Evolutionary conservation across 371 early-diverging fungal species (phyloP).

Genomic region (Massospora cicadina): DNA sequence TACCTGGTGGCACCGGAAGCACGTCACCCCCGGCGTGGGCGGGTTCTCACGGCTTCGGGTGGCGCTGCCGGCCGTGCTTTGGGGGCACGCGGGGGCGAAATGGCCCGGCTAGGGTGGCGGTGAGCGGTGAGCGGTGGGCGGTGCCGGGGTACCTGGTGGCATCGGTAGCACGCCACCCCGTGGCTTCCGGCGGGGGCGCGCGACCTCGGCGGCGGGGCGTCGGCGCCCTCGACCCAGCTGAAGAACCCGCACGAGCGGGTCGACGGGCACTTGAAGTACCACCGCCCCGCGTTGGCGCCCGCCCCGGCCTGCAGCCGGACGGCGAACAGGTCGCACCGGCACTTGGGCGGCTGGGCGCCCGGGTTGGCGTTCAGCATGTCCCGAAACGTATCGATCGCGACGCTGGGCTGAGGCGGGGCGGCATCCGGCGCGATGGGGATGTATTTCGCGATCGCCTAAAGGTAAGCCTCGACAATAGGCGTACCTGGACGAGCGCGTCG

Average conservation of each 20-base stretch:
- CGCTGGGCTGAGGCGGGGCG: not conserved
- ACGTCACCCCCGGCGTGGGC: not conserved
- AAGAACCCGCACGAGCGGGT: not conserved
- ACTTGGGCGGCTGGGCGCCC: not conserved
- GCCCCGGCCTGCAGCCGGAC: no score
- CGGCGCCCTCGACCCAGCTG: not conserved
- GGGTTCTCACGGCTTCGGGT: not conserved
- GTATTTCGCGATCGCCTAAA: not conserved
- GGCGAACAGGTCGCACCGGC: not conserved
- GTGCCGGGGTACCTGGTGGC: not conserved
- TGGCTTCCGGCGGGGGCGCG: not conserved
- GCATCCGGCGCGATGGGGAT: not conserved
- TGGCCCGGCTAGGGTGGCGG: not conserved
- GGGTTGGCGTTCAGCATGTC: not conserved
- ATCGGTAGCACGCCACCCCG: not conserved
- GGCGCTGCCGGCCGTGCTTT: not conserved
- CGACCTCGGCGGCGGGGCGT: not conserved
- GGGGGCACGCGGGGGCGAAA: not conserved
- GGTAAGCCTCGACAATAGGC: not conserved
- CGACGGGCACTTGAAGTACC: not conserved
- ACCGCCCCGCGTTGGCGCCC: not conserved
- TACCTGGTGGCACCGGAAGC: conserved; percentile 3
- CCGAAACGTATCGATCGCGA: not conserved
- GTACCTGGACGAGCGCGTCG: conserved; percentile 21
- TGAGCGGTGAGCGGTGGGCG: not conserved